Evolutionary conservation across 108 stramenopile genomes (phyloP).

Genomic region (Skeletonema grethae): DNA sequence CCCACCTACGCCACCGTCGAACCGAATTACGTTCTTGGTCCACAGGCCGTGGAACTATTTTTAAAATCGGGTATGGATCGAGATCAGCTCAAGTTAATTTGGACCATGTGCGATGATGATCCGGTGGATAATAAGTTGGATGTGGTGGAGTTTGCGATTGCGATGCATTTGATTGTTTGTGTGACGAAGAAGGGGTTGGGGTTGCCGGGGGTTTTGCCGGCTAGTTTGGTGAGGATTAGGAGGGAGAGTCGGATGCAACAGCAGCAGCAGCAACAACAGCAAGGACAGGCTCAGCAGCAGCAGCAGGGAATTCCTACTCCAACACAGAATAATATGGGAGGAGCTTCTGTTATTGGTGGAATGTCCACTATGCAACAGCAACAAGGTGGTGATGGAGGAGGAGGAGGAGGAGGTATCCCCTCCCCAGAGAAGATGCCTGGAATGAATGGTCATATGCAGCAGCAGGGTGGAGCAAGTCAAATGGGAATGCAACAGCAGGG

Average conservation of each 20-base stretch:
- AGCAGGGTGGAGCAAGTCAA: no score
- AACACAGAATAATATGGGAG: background rate
- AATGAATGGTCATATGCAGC: background rate
- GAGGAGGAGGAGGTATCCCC: constrained; percentile 7
- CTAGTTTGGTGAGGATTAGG: constrained; percentile 45
- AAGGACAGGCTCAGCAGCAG: constrained; percentile 16
- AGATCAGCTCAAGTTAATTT: constrained; percentile 58
- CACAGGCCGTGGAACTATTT: constrained; percentile 90
- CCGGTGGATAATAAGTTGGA: constrained; percentile 91
- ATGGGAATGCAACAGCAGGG: background rate
- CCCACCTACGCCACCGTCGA: constrained; percentile 85
- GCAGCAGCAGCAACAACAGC: constrained; percentile 26
- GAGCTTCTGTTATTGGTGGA: background rate
- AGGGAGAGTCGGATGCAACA: constrained; percentile 51
- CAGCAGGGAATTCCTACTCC: constrained; percentile 15
- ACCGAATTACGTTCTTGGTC: constrained; percentile 74
- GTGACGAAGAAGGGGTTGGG: constrained; percentile 84
- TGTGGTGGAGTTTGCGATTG: constrained; percentile 88
- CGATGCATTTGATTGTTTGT: constrained; percentile 97
- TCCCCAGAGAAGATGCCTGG: constrained; percentile 28
- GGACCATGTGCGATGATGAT: constrained; percentile 88
- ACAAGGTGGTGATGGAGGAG: background rate
- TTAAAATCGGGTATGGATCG: constrained; percentile 67
- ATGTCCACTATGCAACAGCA: constrained; percentile 15
- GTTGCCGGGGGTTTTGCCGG: constrained; percentile 63